A percentile compares a stretch with the other conserved stretches of the same genome.
Evolutionary conservation across 163 green algal species (phyloP).

Genomic region (Botryococcus braunii): DNA sequence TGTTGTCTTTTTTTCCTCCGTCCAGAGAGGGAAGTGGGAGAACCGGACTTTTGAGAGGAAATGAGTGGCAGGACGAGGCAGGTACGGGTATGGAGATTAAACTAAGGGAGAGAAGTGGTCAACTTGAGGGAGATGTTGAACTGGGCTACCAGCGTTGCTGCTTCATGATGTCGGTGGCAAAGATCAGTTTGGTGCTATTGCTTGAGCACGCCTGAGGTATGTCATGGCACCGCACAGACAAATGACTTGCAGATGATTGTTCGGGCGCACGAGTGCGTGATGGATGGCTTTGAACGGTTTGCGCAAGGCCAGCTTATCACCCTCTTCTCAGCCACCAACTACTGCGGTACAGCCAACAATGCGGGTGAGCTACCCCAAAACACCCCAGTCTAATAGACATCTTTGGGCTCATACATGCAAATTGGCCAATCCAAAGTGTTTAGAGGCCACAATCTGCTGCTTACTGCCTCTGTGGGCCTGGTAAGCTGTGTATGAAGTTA

Average conservation of each 20-base stretch:
- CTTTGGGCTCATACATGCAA: not conserved
- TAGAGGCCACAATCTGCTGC: not conserved
- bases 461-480: conserved; percentile 54
- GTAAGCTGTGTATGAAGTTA: too few species aligned
- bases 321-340: conserved; percentile 96
- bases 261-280: conserved; percentile 98
- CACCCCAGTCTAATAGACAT: not conserved
- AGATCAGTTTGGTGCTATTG: too few species aligned
- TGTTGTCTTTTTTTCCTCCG: too few species aligned
- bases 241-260: conserved; percentile 98
- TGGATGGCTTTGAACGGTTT: conserved; percentile 99
- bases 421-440: not conserved
- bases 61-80: too few species aligned
- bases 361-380: conserved; percentile 51
- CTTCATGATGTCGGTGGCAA: too few species aligned
- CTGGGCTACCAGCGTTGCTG: too few species aligned
- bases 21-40: too few species aligned
- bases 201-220: too few species aligned
- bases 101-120: too few species aligned
- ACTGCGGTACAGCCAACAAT: conserved; percentile 98
- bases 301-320: conserved; percentile 91
- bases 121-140: too few species aligned
- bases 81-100: too few species aligned
- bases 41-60: too few species aligned
- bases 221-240: conserved; percentile 28